Evolutionary conservation across 805 yeast genomes (phyloP).

Genomic region (Kodamaea leandrae): DNA sequence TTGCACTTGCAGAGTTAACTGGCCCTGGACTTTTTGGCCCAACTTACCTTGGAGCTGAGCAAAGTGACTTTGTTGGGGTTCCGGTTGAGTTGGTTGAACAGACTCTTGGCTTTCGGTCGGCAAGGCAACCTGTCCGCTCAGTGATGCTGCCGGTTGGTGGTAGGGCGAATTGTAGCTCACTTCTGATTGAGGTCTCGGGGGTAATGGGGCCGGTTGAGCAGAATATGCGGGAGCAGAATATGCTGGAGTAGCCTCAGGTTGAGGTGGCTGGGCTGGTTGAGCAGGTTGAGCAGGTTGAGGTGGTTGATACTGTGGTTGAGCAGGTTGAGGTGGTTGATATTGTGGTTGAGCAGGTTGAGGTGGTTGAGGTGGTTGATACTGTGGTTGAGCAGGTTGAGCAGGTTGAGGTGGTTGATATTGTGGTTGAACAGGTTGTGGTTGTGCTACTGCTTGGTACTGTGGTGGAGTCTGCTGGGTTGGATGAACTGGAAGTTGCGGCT

Average conservation of each 20-base stretch:
- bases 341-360: constrained; percentile 3
- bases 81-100: not conserved
- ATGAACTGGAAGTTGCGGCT: constrained; percentile 1
- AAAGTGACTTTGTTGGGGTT: not conserved
- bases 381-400: constrained; percentile 2
- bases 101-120: no score
- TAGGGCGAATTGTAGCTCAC: not conserved
- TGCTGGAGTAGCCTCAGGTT: not conserved
- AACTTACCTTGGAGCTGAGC: constrained; percentile 1
- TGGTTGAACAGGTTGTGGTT: not conserved
- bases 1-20: constrained; percentile 5
- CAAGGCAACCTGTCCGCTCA: no score
- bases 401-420: constrained; percentile 5
- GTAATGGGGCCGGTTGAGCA: not conserved
- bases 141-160: not conserved
- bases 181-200: constrained; percentile 1
- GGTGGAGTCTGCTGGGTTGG: constrained; percentile 1
- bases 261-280: constrained; percentile 3
- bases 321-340: constrained; percentile 5
- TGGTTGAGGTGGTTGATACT: constrained; percentile 2
- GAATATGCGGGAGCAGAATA: not conserved
- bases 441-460: not conserved
- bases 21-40: constrained; percentile 8
- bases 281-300: constrained; percentile 2
- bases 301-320: not conserved